These are phyloP conservation scores for Irpex sp. DNA, from an alignment of 1,284 basidiomycete species.

Conservation along the genomic window DNA sequence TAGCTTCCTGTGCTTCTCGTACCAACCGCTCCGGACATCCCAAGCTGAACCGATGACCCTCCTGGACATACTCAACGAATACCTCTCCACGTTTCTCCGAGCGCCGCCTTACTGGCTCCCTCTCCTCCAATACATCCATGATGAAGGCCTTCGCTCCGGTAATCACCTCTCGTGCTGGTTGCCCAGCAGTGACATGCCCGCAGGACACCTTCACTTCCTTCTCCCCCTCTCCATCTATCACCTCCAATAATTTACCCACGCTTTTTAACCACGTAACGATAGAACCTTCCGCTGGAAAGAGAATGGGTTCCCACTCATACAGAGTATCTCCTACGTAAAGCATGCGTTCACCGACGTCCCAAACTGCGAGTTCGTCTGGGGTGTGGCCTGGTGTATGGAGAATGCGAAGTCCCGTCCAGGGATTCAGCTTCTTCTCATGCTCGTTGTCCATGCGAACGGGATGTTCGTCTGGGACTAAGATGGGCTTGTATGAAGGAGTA, in stretches of 20 bases:
- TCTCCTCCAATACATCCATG: constrained; percentile 38
- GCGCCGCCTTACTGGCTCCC: constrained; percentile 31
- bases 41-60: constrained; percentile 38
- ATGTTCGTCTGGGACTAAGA: constrained; percentile 33
- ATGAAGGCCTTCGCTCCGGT: constrained; percentile 37
- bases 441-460: constrained; percentile 10
- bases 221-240: constrained; percentile 26
- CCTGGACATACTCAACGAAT: constrained; percentile 38
- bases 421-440: neutral
- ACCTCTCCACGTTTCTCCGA: constrained; percentile 32
- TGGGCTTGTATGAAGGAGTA: constrained; percentile 39
- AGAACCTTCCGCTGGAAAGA: constrained; percentile 48
- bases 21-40: constrained; percentile 45
- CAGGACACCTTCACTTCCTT: constrained; percentile 36
- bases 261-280: constrained; percentile 42
- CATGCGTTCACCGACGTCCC: constrained; percentile 42
- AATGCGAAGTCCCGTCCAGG: constrained; percentile 30
- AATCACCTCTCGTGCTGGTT: constrained; percentile 41
- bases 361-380: constrained; percentile 49
- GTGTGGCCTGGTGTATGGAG: constrained; percentile 54
- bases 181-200: constrained; percentile 40
- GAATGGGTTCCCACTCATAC: constrained; percentile 48
- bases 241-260: constrained; percentile 35
- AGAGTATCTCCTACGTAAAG: constrained; percentile 51
- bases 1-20: constrained; percentile 27